phyloP scores from a whole-genome alignment of 768 basidiomycete species.

The Lanmaoa pseudosensibilis region DNA sequence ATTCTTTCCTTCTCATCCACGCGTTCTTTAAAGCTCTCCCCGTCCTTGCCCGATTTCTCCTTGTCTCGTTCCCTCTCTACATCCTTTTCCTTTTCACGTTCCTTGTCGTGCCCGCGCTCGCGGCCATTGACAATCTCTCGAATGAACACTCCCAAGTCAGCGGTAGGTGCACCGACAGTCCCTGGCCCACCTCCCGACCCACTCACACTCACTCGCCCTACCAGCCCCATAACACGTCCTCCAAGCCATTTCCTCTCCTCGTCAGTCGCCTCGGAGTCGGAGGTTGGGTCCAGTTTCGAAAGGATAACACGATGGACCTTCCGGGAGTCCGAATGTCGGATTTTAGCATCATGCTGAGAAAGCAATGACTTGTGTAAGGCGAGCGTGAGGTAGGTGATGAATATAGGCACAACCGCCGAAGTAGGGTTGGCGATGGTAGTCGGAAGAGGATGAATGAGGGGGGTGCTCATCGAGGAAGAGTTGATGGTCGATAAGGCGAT shows the following conservation, averaged over 20 bases:
- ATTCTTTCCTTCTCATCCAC: slow-evolving; percentile 36
- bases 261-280: slow-evolving; percentile 33
- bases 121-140: slow-evolving; percentile 39
- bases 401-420: background rate
- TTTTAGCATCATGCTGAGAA: slow-evolving; percentile 29
- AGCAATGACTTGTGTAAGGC: slow-evolving; percentile 22
- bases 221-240: slow-evolving; percentile 40
- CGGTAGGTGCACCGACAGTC: slow-evolving; percentile 45
- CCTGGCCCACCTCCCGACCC: slow-evolving; percentile 38
- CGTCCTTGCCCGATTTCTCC: slow-evolving; percentile 37
- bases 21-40: slow-evolving; percentile 34
- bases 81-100: slow-evolving; percentile 38
- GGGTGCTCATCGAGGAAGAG: slow-evolving; percentile 10
- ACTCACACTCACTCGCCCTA: slow-evolving; percentile 36
- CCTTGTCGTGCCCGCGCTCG: slow-evolving; percentile 29
- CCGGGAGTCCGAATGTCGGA: slow-evolving; percentile 48
- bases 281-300: slow-evolving; percentile 50
- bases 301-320: slow-evolving; percentile 63
- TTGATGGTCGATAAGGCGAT: slow-evolving; percentile 2
- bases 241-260: slow-evolving; percentile 34
- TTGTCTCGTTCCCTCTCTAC: slow-evolving; percentile 35
- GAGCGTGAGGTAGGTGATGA: slow-evolving; percentile 26
- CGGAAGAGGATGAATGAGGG: slow-evolving; percentile 5
- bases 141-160: slow-evolving; percentile 55
- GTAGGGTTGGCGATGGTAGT: slow-evolving; percentile 17